Evolutionary conservation across 2,329 filamentous ascomycete genomes (phyloP).

Genomic region (Arthroderma sp.): DNA sequence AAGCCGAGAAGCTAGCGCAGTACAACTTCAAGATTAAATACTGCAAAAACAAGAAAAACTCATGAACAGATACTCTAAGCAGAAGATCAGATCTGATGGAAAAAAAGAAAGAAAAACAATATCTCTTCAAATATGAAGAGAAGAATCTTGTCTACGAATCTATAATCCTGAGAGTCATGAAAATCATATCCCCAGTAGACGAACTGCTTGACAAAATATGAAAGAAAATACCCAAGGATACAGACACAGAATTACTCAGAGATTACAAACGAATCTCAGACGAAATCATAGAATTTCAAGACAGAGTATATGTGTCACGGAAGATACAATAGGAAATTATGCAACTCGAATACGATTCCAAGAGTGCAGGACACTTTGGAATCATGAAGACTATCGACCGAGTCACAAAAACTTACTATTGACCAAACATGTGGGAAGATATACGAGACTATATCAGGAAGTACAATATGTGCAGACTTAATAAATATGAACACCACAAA

Average conservation of each 20-base stretch:
- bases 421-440: not conserved
- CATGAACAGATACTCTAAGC: not conserved
- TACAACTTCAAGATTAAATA: constrained; percentile 6
- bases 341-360: no score
- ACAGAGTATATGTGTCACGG: no score
- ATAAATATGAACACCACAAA: not conserved
- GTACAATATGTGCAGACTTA: not conserved
- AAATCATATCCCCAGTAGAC: not conserved
- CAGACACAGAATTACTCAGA: not conserved
- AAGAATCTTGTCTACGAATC: not conserved
- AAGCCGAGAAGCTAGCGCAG: not conserved
- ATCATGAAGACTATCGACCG: not conserved
- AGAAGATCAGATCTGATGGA: not conserved
- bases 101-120: not conserved
- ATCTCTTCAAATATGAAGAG: not conserved
- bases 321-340: no score
- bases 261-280: not conserved
- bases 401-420: not conserved
- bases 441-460: not conserved
- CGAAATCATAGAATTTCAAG: no score
- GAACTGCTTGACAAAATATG: not conserved
- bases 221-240: not conserved
- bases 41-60: constrained; percentile 1
- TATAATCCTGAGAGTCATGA: no score
- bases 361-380: not conserved